These are phyloP conservation scores for Wolfiporia cocos DNA, from an alignment of 1,284 basidiomycete species.

Conservation along the genomic window DNA sequence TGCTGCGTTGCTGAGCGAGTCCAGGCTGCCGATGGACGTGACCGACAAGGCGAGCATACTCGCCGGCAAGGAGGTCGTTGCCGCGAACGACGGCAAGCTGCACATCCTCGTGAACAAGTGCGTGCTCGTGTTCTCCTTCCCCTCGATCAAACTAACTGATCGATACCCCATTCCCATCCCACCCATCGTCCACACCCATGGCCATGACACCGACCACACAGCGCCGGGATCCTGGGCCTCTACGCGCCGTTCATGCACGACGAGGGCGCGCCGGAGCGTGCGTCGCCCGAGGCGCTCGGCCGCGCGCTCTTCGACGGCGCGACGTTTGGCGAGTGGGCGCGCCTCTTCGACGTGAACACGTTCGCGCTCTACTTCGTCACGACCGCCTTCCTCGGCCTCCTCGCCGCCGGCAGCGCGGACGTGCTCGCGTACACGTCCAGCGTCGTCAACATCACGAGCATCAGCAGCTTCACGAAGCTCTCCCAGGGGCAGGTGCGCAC, in stretches of 20 bases:
- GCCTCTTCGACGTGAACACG: constrained; percentile 59
- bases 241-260: constrained; percentile 51
- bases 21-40: constrained; percentile 63
- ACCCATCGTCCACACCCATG: constrained; percentile 1
- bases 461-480: constrained; percentile 62
- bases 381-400: constrained; percentile 68
- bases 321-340: constrained; percentile 53
- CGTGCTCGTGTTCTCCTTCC: constrained; percentile 34
- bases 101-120: constrained; percentile 82
- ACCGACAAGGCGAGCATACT: constrained; percentile 64
- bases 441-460: constrained; percentile 73
- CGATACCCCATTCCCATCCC: no score
- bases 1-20: no score
- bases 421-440: constrained; percentile 47
- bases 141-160: no score
- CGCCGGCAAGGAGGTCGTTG: constrained; percentile 44
- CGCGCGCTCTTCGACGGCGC: constrained; percentile 63
- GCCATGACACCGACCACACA: constrained; percentile 27
- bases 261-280: constrained; percentile 46
- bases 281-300: constrained; percentile 56
- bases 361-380: constrained; percentile 72
- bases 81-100: constrained; percentile 59
- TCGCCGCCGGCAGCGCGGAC: constrained; percentile 64
- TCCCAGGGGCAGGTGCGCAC: constrained; percentile 77
- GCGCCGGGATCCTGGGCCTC: constrained; percentile 70